phyloP scores from a whole-genome alignment of 1,139 yeast species.

The Yamadazyma songkhlaensis region DNA sequence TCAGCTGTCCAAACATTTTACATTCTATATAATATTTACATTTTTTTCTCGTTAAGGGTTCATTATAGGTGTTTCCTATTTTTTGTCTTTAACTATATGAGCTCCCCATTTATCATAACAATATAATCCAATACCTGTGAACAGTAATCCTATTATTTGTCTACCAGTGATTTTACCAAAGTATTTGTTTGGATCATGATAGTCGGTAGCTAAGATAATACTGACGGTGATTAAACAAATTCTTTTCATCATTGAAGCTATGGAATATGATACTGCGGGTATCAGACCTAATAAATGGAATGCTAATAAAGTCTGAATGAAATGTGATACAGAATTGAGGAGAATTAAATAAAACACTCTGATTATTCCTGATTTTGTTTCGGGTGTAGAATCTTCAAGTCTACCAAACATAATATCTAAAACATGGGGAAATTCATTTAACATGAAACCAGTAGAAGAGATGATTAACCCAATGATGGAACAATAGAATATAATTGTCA shows the following conservation, averaged over 20 bases:
- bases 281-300: conserved; percentile 37
- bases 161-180: conserved; percentile 27
- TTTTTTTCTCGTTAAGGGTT: neutral
- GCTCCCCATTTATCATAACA: conserved; percentile 45
- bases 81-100: conserved; percentile 22
- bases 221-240: conserved; percentile 37
- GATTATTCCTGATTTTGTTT: conserved; percentile 21
- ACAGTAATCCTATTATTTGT: conserved; percentile 28
- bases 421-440: conserved; percentile 27
- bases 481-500: conserved; percentile 37
- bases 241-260: conserved; percentile 45
- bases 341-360: conserved; percentile 24
- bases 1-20: conserved; percentile 44
- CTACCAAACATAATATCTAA: conserved; percentile 13
- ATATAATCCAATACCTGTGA: conserved; percentile 35
- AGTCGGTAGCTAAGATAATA: conserved; percentile 21
- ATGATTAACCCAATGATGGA: conserved; percentile 33
- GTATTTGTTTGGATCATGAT: conserved; percentile 18
- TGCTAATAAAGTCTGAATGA: conserved; percentile 35
- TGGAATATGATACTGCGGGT: conserved; percentile 40
- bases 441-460: conserved; percentile 29
- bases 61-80: too few species aligned
- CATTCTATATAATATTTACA: conserved; percentile 14
- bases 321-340: conserved; percentile 33
- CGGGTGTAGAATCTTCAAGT: conserved; percentile 16